Conservation (phyloP, 2,329 filamentous ascomycete species). For the Aspergillus tubingensis region DNA sequence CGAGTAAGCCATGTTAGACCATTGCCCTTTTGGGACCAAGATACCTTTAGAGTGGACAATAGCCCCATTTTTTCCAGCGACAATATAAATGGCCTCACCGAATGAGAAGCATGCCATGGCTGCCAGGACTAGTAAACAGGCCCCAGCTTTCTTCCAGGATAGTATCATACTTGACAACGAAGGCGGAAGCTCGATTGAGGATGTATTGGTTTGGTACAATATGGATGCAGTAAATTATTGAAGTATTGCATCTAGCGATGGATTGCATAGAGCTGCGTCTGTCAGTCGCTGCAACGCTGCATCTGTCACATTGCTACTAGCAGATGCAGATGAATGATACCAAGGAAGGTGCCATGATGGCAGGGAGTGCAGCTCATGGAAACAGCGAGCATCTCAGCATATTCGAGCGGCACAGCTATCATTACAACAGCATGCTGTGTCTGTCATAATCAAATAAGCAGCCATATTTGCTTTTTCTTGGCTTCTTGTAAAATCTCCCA, state of each 20-base stretch:
- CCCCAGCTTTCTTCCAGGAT: background rate
- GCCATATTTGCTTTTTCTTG: background rate
- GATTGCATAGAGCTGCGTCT: background rate
- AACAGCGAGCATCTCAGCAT: background rate
- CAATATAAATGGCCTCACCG: background rate
- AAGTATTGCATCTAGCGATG: background rate
- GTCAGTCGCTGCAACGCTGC: background rate
- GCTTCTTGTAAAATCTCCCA: background rate
- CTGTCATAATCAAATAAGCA: background rate
- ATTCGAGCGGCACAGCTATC: too few relatives aligned
- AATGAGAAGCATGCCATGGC: background rate
- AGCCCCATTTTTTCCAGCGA: background rate
- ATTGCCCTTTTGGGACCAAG: too few relatives aligned
- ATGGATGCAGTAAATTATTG: background rate
- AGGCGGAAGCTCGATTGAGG: background rate
- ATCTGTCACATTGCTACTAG: background rate
- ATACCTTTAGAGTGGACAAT: background rate
- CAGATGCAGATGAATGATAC: background rate
- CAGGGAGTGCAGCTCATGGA: background rate
- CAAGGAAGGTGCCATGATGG: background rate
- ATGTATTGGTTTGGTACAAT: background rate
- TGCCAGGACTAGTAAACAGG: background rate
- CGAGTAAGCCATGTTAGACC: background rate
- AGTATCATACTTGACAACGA: background rate
- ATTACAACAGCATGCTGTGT: too few relatives aligned